These are phyloP conservation scores for Talaromyces nanjingensis DNA, from an alignment of 495 filamentous ascomycete species.

Conservation along the genomic window DNA sequence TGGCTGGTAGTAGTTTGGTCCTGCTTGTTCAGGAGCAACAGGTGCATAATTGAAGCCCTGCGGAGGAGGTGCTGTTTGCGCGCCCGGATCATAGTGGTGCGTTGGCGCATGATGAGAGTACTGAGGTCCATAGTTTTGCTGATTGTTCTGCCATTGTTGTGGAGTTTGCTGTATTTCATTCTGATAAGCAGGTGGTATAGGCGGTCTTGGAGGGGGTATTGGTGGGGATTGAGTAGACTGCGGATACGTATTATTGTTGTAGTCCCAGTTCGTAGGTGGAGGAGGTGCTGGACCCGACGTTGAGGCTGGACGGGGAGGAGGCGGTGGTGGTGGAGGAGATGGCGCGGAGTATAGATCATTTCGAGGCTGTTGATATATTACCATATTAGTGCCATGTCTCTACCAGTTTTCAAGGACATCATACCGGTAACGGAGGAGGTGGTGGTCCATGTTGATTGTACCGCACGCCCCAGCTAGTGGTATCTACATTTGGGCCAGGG, in stretches of 20 bases:
- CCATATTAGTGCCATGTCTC: neutral
- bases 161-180: conserved; percentile 17
- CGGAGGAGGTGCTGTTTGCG: neutral
- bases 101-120: conserved; percentile 22
- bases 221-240: conserved; percentile 14
- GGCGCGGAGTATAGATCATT: conserved; percentile 13
- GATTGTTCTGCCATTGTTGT: conserved; percentile 18
- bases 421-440: conserved; percentile 43
- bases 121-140: conserved; percentile 12
- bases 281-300: conserved; percentile 36
- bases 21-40: neutral
- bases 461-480: conserved; percentile 38
- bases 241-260: conserved; percentile 7
- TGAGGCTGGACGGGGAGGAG: conserved; percentile 17
- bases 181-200: conserved; percentile 31
- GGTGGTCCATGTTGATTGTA: conserved; percentile 33
- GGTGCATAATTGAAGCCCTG: neutral
- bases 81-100: conserved; percentile 22
- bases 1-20: conserved; percentile 5
- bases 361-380: conserved; percentile 28
- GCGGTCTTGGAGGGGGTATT: conserved; percentile 36
- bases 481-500: conserved; percentile 23
- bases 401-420: conserved; percentile 8
- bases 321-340: conserved; percentile 15
- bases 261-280: conserved; percentile 16